phyloP scores from a whole-genome alignment of 306 rosid genomes.

The Comarum palustre region DNA sequence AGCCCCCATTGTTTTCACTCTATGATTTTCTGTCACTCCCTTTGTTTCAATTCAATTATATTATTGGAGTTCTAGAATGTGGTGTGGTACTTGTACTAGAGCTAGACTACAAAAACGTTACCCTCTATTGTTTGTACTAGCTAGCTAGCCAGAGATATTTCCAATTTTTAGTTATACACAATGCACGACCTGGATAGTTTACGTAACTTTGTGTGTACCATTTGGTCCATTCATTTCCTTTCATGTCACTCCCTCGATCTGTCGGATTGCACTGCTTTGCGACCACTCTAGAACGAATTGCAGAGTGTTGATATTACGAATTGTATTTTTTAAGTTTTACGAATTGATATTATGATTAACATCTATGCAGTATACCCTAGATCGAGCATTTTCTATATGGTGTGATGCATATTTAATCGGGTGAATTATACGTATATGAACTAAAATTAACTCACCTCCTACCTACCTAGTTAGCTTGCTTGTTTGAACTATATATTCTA shows the following conservation, averaged over 20 bases:
- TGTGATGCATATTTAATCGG: too few relatives aligned
- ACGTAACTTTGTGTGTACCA: neutral
- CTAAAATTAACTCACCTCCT: neutral
- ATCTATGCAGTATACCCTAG: neutral
- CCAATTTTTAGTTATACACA: neutral
- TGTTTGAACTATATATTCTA: neutral
- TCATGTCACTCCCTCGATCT: neutral
- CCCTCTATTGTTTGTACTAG: neutral
- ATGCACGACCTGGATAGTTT: neutral
- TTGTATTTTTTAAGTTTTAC: too few relatives aligned
- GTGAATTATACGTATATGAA: neutral
- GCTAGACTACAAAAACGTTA: neutral
- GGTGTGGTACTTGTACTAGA: neutral
- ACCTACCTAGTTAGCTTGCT: neutral
- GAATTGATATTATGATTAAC: too few relatives aligned
- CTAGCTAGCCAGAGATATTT: neutral
- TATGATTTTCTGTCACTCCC: neutral
- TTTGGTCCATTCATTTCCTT: neutral
- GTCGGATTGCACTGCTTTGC: neutral
- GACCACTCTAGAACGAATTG: too few relatives aligned
- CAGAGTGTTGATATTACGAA: too few relatives aligned
- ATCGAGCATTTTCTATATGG: neutral
- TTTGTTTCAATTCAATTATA: slow-evolving; percentile 4
- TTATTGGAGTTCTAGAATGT: neutral
- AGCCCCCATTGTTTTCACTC: slow-evolving; percentile 20